phyloP scores from a whole-genome alignment of 176 grass and related monocot genomes.

The Paspalum notatum region DNA sequence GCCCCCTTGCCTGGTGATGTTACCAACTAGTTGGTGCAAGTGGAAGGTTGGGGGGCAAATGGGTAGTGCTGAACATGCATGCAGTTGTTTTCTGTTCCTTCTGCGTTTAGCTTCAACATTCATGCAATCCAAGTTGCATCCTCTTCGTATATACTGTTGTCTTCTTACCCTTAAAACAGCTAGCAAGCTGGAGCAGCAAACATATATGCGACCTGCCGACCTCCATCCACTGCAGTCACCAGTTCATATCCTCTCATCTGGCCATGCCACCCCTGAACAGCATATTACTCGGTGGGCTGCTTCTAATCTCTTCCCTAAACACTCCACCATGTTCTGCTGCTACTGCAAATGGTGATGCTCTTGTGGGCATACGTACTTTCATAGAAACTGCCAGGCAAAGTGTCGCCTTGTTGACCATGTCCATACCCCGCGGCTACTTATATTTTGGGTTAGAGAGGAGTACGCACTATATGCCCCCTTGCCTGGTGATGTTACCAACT shows the following conservation, averaged over 20 bases:
- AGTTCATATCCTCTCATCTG: neutral
- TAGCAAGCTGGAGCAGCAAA: neutral
- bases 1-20: neutral
- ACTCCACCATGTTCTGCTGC: neutral
- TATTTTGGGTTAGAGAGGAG: neutral
- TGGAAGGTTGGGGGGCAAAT: neutral
- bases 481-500: neutral
- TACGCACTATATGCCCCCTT: neutral
- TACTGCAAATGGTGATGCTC: neutral
- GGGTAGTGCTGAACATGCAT: neutral
- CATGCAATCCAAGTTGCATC: neutral
- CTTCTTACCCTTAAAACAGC: neutral
- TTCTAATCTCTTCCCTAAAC: conserved; percentile 7
- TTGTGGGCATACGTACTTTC: neutral
- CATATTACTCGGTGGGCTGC: neutral
- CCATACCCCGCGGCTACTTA: neutral
- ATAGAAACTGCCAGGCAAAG: neutral
- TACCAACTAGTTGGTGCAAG: neutral
- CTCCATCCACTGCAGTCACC: neutral
- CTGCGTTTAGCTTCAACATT: neutral
- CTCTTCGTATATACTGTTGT: neutral
- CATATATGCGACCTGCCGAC: neutral
- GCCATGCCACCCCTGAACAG: neutral
- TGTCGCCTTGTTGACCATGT: neutral
- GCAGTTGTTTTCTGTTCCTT: neutral